Base-by-base conservation (phyloP, 495 filamentous ascomycete species). In the Neurospora pannonica region DNA sequence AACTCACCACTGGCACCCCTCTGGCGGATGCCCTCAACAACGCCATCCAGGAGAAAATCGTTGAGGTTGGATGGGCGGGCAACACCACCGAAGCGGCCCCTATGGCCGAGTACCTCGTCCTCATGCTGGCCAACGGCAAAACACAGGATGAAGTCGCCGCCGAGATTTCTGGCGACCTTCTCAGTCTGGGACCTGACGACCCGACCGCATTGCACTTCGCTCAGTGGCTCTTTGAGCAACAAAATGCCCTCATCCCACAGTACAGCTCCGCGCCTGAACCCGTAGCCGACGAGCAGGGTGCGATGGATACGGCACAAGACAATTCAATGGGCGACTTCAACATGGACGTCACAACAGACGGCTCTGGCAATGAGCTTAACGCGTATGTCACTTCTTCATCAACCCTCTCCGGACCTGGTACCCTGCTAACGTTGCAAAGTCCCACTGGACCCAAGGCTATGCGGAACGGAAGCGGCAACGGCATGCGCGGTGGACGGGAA, bases 41-140 rank as follows among this genome's bases (percentile, higher is more conserved):
- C 82, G 91, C 88, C 48, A 93, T 97, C 71, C 93, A 95, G 81
- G 91, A 92, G n/a, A 98, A 98, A 83, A 84, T 99, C 77, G 90
- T 94, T n/a, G 95, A 99, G 82, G 91, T 95, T 73, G 94, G 94
- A 73, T 98, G 95, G 96, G 92, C 89, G 60, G 89, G 91, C 62
- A 92, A 91, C 54, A 91, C 90, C 73, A 86, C 88, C 75, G 93
- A 95, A 79, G 95, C 93, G 78, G 90, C 92, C 19, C 92, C 94
- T 15, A 87, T 99, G 73, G 91, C 93, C 54, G 96, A 99, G 83
- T 99, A 98, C 81, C 95, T 99, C 75, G 92, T 97, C 67, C 87
- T 97, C 72, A 98, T 98, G 95, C 88, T 99, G 38, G 93, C 92
- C 73, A 98, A 98, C 81, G 93, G 94, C 73, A 97, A 97, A 83